Percentiles rank a stretch among this genome's conserved stretches.
These are phyloP conservation scores for Phytopythium chamaehyphon DNA, from an alignment of 352 stramenopile genomes.

Conservation along the genomic window DNA sequence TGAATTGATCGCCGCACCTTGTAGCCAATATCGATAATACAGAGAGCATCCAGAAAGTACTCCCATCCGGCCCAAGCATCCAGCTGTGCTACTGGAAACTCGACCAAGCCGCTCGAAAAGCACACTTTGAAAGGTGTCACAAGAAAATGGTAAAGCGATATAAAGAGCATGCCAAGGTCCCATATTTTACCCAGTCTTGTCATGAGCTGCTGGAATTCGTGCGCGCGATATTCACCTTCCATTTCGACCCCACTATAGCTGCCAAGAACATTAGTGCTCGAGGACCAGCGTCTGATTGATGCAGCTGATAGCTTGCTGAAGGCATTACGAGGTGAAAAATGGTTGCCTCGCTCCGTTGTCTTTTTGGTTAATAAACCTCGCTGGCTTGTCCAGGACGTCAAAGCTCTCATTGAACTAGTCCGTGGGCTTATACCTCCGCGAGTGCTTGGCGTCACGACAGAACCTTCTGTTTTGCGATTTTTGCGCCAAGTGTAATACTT, in stretches of 20 bases:
- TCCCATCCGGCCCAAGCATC: slow-evolving; percentile 42
- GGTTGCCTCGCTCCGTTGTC: background rate
- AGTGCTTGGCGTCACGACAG: background rate
- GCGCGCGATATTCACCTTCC: slow-evolving; percentile 1
- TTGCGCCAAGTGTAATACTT: slow-evolving; percentile 31
- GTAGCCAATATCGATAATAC: slow-evolving; percentile 33
- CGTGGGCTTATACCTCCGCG: slow-evolving; percentile 1
- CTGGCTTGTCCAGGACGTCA: background rate
- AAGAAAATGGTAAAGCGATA: slow-evolving; percentile 39
- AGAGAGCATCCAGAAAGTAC: slow-evolving; percentile 52
- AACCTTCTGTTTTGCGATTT: slow-evolving; percentile 1
- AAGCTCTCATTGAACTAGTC: background rate
- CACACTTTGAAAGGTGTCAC: slow-evolving; percentile 53
- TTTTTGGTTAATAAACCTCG: background rate
- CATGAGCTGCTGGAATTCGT: slow-evolving; percentile 37
- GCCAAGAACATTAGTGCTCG: background rate
- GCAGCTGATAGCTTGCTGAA: slow-evolving; percentile 3
- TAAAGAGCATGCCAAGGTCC: slow-evolving; percentile 44
- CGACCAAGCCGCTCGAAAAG: slow-evolving; percentile 39
- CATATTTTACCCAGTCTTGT: slow-evolving; percentile 33
- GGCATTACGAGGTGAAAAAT: background rate
- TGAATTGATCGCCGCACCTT: slow-evolving; percentile 24
- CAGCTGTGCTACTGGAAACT: slow-evolving; percentile 13
- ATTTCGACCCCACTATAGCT: background rate
- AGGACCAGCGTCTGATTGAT: slow-evolving; percentile 7